Evolutionary conservation across 768 basidiomycete genomes (phyloP).

Genomic region (Agrocybe pediades): DNA sequence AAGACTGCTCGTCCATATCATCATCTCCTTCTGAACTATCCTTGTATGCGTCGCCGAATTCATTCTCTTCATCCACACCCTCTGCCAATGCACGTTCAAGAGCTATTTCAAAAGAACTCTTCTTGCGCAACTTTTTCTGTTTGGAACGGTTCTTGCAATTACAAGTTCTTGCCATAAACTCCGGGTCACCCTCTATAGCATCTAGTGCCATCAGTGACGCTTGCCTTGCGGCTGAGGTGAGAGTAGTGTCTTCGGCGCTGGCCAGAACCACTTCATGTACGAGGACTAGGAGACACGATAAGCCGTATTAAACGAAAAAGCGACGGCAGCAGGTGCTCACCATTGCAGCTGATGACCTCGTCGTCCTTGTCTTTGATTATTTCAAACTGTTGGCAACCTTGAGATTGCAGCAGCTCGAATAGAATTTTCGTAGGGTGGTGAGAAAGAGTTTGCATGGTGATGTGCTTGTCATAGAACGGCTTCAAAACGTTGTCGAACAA

Average conservation of each 20-base stretch:
- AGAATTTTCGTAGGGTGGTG: conserved; percentile 79
- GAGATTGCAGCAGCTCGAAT: conserved; percentile 71
- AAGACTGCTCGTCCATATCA: not conserved
- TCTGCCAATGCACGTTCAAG: conserved; percentile 24
- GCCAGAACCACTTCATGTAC: conserved; percentile 69
- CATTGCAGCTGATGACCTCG: conserved; percentile 47
- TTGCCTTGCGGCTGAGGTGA: conserved; percentile 55
- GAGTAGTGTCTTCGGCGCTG: conserved; percentile 52
- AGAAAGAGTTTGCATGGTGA: conserved; percentile 71
- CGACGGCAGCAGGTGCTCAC: conserved; percentile 42
- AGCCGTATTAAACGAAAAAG: not conserved
- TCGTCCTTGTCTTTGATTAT: conserved; percentile 53
- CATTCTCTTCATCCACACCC: conserved; percentile 6
- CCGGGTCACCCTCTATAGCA: conserved; percentile 63
- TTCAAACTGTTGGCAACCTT: conserved; percentile 69
- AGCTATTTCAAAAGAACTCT: conserved; percentile 28
- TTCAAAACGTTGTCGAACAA: conserved; percentile 70
- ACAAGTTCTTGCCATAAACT: conserved; percentile 64
- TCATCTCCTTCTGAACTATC: not conserved
- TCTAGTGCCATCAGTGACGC: conserved; percentile 71
- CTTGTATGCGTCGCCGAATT: not conserved
- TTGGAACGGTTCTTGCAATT: conserved; percentile 56
- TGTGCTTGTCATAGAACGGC: conserved; percentile 79
- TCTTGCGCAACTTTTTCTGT: conserved; percentile 34
- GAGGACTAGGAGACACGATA: conserved; percentile 45